Evolutionary conservation across 1,284 basidiomycete genomes (phyloP).

Genomic region (Ganoderma meredithae): DNA sequence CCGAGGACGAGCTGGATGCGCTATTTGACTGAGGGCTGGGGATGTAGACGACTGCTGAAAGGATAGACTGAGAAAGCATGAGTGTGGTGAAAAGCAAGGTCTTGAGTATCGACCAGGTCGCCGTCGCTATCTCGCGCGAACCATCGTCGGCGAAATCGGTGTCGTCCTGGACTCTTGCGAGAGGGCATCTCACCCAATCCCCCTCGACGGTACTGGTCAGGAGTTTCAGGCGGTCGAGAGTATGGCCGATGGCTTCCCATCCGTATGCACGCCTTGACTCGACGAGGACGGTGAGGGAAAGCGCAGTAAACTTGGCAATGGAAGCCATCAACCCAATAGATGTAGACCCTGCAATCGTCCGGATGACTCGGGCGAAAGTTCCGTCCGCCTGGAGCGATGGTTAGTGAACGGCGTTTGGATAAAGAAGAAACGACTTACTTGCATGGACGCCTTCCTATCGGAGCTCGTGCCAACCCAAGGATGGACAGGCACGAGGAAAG

Average conservation of each 20-base stretch:
- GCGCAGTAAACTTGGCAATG: constrained; percentile 59
- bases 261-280: constrained; percentile 55
- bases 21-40: constrained; percentile 40
- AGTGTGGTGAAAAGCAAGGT: constrained; percentile 72
- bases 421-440: constrained; percentile 7
- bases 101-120: constrained; percentile 71
- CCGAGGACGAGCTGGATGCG: constrained; percentile 22
- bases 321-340: constrained; percentile 58
- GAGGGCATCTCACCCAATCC: constrained; percentile 58
- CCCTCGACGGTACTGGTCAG: constrained; percentile 53
- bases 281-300: constrained; percentile 53
- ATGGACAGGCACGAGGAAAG: constrained; percentile 17
- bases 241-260: constrained; percentile 51
- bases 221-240: constrained; percentile 48
- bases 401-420: neutral
- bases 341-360: constrained; percentile 49
- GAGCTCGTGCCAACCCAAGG: neutral
- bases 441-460: constrained; percentile 12
- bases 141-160: constrained; percentile 41
- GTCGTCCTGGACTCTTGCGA: constrained; percentile 47
- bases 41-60: constrained; percentile 62
- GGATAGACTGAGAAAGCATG: constrained; percentile 70
- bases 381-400: constrained; percentile 32
- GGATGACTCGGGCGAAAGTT: constrained; percentile 45
- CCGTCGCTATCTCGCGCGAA: constrained; percentile 51